Evolutionary conservation across 2,329 filamentous ascomycete species (phyloP).

Genomic region (Diaporthe sp.): DNA sequence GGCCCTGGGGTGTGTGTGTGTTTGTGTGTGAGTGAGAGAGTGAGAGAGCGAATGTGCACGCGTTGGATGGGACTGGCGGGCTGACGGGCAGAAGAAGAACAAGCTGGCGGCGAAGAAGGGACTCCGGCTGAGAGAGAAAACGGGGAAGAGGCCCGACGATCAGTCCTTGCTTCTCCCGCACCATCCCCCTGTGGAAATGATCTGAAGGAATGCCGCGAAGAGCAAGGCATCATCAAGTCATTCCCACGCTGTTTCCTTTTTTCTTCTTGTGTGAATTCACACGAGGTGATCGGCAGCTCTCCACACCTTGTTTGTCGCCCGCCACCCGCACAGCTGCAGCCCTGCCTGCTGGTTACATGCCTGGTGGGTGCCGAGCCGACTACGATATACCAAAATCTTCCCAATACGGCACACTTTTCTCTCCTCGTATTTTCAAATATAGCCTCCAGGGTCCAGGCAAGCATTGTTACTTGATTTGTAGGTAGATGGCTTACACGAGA

Average conservation of each 20-base stretch:
- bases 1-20: not conserved
- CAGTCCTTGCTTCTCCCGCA: not conserved
- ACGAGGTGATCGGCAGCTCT: conserved; percentile 29
- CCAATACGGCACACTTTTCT: not conserved
- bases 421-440: conserved; percentile 5
- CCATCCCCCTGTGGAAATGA: conserved; percentile 4
- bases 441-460: not conserved
- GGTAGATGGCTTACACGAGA: not conserved
- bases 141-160: conserved; percentile 6
- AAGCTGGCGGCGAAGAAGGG: not conserved
- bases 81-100: not conserved
- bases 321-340: conserved; percentile 30
- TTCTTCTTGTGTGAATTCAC: conserved; percentile 23
- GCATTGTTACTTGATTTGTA: not conserved
- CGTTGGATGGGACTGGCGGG: not conserved
- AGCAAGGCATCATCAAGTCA: conserved; percentile 6
- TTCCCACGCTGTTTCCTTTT: not conserved
- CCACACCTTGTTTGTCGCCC: not conserved
- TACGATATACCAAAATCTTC: not conserved
- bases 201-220: not conserved
- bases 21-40: not conserved
- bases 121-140: not conserved
- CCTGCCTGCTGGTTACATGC: conserved; percentile 7
- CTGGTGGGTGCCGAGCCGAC: not conserved
- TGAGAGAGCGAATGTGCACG: too few species aligned